phyloP scores from a whole-genome alignment of 768 basidiomycete genomes.

The Lactifluus pinguis region DNA sequence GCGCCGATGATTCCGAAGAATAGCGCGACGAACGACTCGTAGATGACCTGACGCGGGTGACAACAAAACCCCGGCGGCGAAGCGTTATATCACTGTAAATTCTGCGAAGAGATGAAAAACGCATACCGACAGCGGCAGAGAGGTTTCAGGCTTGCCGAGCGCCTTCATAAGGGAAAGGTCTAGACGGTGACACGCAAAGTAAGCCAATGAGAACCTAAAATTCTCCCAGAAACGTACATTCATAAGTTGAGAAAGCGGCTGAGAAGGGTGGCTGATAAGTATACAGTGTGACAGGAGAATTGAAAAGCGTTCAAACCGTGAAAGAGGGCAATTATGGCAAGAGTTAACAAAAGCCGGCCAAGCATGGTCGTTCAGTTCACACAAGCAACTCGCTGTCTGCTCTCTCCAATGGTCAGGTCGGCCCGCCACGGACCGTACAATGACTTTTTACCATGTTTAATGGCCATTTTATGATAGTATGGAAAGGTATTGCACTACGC shows the following conservation, averaged over 20 bases:
- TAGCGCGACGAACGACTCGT: constrained; percentile 57
- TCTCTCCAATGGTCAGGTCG: not conserved
- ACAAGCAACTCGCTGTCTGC: not conserved
- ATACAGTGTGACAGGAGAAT: not conserved
- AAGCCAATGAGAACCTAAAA: not conserved
- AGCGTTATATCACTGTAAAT: not conserved
- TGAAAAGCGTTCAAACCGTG: constrained; percentile 8
- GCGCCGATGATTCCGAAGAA: constrained; percentile 66
- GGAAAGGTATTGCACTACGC: too few relatives aligned
- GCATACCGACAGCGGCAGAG: constrained; percentile 53
- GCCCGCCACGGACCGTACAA: not conserved
- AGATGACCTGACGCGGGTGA: constrained; percentile 40
- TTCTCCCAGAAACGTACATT: constrained; percentile 41
- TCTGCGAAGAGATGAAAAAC: constrained; percentile 20
- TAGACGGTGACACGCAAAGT: constrained; percentile 24
- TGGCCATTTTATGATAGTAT: too few relatives aligned
- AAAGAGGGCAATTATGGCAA: constrained; percentile 12
- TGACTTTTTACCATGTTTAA: too few relatives aligned
- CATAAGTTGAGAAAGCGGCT: constrained; percentile 79
- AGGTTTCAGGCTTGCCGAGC: constrained; percentile 58
- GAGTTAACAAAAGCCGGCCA: constrained; percentile 4
- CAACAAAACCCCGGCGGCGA: not conserved
- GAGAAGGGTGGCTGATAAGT: not conserved
- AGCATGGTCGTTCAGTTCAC: not conserved
- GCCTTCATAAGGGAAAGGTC: constrained; percentile 74